phyloP scores from a whole-genome alignment of 768 basidiomycete genomes.

The Coprinopsis cinerea region DNA sequence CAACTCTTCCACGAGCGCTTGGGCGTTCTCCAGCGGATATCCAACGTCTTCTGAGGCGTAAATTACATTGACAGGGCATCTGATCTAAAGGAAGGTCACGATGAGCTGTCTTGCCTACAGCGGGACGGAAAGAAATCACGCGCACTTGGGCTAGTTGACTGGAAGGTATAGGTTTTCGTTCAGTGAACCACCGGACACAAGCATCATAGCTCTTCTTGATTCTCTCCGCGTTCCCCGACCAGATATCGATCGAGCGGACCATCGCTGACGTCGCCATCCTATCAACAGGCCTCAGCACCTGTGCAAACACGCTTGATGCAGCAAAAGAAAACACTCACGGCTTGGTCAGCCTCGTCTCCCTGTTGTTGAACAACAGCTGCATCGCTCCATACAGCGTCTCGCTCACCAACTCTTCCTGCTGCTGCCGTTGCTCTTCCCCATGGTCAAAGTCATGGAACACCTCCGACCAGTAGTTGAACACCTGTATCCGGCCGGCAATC shows the following conservation, averaged over 20 bases:
- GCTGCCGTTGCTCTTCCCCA: slow-evolving; percentile 5
- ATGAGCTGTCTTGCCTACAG: neutral
- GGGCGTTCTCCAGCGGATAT: slow-evolving; percentile 19
- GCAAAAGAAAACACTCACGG: slow-evolving; percentile 13
- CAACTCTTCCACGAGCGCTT: slow-evolving; percentile 18
- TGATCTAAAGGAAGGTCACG: slow-evolving; percentile 15
- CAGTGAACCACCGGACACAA: slow-evolving; percentile 15
- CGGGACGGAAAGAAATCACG: neutral
- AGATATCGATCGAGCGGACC: slow-evolving; percentile 10
- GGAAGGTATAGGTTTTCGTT: slow-evolving; percentile 12
- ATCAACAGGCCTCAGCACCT: neutral
- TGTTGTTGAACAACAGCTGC: slow-evolving; percentile 20
- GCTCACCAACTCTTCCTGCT: slow-evolving; percentile 12
- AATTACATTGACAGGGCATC: slow-evolving; percentile 24
- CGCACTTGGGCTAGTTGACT: slow-evolving; percentile 18
- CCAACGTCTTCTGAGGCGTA: slow-evolving; percentile 25
- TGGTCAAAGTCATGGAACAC: slow-evolving; percentile 13
- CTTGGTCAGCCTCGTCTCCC: slow-evolving; percentile 10
- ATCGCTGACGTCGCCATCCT: slow-evolving; percentile 13
- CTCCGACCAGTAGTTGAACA: slow-evolving; percentile 20
- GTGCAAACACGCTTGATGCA: neutral
- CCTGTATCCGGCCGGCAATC: slow-evolving; percentile 22
- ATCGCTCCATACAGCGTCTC: slow-evolving; percentile 18
- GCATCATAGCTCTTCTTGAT: slow-evolving; percentile 13
- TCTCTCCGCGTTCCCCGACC: slow-evolving; percentile 15